Percentiles rank a stretch among this genome's conserved stretches.
Evolutionary conservation across 768 basidiomycete genomes (phyloP).

Genomic region (Termitomyces sp.): DNA sequence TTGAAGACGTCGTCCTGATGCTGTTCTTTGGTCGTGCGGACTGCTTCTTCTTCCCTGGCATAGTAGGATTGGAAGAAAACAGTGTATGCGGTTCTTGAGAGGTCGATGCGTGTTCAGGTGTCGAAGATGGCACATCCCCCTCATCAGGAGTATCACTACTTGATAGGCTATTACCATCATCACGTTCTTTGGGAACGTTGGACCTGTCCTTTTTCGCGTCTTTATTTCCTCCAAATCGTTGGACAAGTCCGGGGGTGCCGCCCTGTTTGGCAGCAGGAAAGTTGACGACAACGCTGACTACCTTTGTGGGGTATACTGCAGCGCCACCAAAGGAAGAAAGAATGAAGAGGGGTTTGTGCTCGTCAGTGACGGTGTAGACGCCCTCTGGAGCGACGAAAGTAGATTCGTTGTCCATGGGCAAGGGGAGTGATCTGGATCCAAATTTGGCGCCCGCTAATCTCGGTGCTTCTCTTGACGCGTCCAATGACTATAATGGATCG

Average conservation of each 20-base stretch:
- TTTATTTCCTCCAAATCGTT: constrained; percentile 67
- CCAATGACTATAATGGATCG: constrained; percentile 15
- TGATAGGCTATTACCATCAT: constrained; percentile 75
- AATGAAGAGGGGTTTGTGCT: constrained; percentile 64
- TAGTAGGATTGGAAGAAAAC: constrained; percentile 48
- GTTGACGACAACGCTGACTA: constrained; percentile 61
- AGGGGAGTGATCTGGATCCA: constrained; percentile 1
- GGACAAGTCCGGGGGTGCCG: constrained; percentile 60
- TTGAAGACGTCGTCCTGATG: constrained; percentile 86
- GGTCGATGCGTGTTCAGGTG: constrained; percentile 40
- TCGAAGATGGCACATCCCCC: constrained; percentile 35
- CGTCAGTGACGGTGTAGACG: constrained; percentile 85
- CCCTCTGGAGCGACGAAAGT: constrained; percentile 90
- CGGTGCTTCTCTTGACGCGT: constrained; percentile 17
- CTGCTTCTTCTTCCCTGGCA: constrained; percentile 60
- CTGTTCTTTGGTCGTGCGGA: constrained; percentile 83
- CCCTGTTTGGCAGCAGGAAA: constrained; percentile 58
- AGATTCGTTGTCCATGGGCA: constrained; percentile 73
- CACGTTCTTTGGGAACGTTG: constrained; percentile 43
- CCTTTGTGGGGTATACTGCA: constrained; percentile 53
- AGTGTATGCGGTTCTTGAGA: constrained; percentile 45
- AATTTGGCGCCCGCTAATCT: constrained; percentile 9
- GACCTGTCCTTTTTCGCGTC: constrained; percentile 59
- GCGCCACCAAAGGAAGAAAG: constrained; percentile 38
- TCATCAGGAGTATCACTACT: constrained; percentile 81